Conservation (phyloP, 345 rosid genomes). For the Mangifera indica region DNA sequence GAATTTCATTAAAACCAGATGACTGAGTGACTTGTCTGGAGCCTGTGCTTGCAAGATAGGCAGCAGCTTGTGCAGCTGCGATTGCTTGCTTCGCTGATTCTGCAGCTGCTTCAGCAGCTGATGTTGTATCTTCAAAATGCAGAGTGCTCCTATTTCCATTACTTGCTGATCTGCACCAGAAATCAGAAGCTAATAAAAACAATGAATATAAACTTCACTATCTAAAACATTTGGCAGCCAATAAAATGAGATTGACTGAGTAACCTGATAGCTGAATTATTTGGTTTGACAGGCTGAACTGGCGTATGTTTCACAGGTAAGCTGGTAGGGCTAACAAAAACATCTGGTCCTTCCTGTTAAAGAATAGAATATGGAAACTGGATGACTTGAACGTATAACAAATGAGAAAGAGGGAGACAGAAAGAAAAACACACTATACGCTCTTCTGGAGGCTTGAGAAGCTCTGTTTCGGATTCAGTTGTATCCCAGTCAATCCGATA, state of each 20-base stretch:
- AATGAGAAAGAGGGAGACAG: constrained; percentile 5
- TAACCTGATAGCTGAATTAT: constrained; percentile 31
- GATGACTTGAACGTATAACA: background rate
- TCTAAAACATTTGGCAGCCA: background rate
- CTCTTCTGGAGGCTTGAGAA: constrained; percentile 80
- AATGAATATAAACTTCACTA: background rate
- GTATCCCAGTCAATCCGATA: constrained; percentile 84
- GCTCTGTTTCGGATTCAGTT: constrained; percentile 80
- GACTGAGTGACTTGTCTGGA: constrained; percentile 26
- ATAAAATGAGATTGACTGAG: background rate
- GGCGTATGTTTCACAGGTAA: constrained; percentile 49
- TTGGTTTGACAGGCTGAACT: constrained; percentile 22
- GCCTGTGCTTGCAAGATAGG: constrained; percentile 57
- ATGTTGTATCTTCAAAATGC: constrained; percentile 53
- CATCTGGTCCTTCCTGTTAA: constrained; percentile 56
- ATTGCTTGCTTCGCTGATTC: constrained; percentile 78
- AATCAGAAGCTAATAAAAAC: constrained; percentile 3
- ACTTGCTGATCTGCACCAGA: constrained; percentile 32
- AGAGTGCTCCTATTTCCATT: constrained; percentile 27
- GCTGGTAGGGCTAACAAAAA: constrained; percentile 68
- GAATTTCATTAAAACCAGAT: constrained; percentile 15
- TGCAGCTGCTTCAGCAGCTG: constrained; percentile 85
- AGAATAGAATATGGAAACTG: too few relatives aligned
- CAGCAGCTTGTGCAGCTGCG: constrained; percentile 93
- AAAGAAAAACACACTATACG: constrained; percentile 48